Conservation (phyloP, 768 basidiomycete species). For the Naematelia encephala region DNA sequence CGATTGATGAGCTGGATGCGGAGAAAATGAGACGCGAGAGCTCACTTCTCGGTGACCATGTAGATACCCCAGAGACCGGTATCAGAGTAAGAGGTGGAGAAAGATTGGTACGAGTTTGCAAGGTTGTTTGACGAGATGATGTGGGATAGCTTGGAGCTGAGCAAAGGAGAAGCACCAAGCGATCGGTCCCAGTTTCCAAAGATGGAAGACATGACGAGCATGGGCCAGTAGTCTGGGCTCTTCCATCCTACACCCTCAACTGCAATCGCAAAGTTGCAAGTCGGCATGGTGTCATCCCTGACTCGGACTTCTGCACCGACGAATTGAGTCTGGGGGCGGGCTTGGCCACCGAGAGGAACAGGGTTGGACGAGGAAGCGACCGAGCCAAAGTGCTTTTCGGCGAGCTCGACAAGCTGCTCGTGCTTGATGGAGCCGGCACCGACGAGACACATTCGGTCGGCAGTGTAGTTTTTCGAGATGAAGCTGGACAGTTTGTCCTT, state of each 20-base stretch:
- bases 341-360: constrained; percentile 76
- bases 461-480: constrained; percentile 96
- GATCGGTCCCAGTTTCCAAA: constrained; percentile 99
- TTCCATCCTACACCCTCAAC: constrained; percentile 98
- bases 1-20: background rate
- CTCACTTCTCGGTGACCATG: constrained; percentile 81
- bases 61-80: constrained; percentile 99
- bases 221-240: constrained; percentile 97
- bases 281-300: constrained; percentile 83
- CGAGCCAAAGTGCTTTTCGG: constrained; percentile 84
- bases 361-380: constrained; percentile 85
- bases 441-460: constrained; percentile 98
- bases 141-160: constrained; percentile 86
- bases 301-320: constrained; percentile 92
- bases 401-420: constrained; percentile 84
- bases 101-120: constrained; percentile 98
- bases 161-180: constrained; percentile 80
- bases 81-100: constrained; percentile 97
- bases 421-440: constrained; percentile 95
- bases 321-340: constrained; percentile 75
- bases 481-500: constrained; percentile 82
- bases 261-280: constrained; percentile 90
- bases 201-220: constrained; percentile 97
- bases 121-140: constrained; percentile 89
- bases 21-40: background rate